phyloP scores from a whole-genome alignment of 306 rosid species.

The Amphicarpaea edgeworthii region DNA sequence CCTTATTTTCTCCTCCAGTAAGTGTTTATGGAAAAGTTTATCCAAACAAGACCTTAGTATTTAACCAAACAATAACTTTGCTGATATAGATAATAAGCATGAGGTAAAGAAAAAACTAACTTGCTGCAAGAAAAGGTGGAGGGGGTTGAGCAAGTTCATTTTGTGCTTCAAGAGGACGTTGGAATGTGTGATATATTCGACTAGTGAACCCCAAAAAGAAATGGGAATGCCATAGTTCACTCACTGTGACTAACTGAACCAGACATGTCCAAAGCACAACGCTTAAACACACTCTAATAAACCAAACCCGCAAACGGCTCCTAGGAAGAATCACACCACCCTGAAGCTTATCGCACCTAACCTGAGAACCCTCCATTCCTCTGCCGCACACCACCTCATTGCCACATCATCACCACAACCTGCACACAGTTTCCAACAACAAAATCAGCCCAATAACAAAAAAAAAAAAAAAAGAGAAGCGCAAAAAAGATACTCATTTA shows the following conservation, averaged over 20 bases:
- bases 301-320: constrained; percentile 90
- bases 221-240: constrained; percentile 83
- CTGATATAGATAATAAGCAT: background rate
- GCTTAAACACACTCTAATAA: constrained; percentile 82
- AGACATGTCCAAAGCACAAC: constrained; percentile 92
- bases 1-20: no score
- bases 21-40: no score
- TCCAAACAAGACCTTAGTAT: no score
- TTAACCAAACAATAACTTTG: constrained; percentile 23
- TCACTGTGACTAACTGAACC: constrained; percentile 86
- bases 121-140: constrained; percentile 65
- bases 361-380: constrained; percentile 76
- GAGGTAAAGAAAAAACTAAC: constrained; percentile 57
- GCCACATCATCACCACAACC: constrained; percentile 73
- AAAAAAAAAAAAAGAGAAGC: background rate
- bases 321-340: constrained; percentile 68
- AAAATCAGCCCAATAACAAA: constrained; percentile 5
- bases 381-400: constrained; percentile 71
- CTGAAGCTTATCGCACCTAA: constrained; percentile 77
- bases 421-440: constrained; percentile 38
- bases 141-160: constrained; percentile 45
- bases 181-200: constrained; percentile 64
- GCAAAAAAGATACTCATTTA: background rate
- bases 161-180: constrained; percentile 41
- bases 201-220: constrained; percentile 66